phyloP scores from a whole-genome alignment of 2,329 filamentous ascomycete genomes.

The Alternaria incomplexa region DNA sequence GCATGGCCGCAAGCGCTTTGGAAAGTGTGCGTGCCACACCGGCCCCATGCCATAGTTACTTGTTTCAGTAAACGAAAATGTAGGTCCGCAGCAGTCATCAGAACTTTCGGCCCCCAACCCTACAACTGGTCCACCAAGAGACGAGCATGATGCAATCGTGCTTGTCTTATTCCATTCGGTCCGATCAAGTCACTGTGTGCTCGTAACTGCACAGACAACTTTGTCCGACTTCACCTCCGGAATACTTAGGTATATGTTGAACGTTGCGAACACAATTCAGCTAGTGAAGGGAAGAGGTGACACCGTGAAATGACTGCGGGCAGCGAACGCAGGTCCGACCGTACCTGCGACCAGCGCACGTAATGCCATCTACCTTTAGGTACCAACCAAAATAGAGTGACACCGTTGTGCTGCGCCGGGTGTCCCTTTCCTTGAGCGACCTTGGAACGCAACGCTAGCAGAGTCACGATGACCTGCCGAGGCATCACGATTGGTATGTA shows the following conservation, averaged over 20 bases:
- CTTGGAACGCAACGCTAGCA: neutral
- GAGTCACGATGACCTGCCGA: neutral
- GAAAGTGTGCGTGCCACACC: neutral
- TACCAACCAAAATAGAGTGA: neutral
- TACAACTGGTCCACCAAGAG: constrained; percentile 8
- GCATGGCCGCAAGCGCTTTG: neutral
- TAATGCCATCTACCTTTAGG: neutral
- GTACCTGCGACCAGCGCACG: neutral
- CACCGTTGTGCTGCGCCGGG: neutral
- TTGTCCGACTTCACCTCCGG: neutral
- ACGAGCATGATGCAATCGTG: constrained; percentile 11
- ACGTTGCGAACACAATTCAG: neutral
- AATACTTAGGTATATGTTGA: neutral
- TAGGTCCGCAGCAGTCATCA: constrained; percentile 21
- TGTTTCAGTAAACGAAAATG: constrained; percentile 28
- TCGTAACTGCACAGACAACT: neutral
- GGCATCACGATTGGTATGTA: neutral
- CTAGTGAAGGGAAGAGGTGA: neutral
- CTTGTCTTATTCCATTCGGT: neutral
- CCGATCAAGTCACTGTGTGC: neutral
- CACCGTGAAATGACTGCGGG: neutral
- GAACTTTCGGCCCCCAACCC: constrained; percentile 19
- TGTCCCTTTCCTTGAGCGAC: neutral
- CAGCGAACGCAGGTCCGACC: constrained; percentile 1
- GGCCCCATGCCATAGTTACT: constrained; percentile 10